A percentile compares a stretch with the other conserved stretches of the same genome.
These are phyloP conservation scores for Saccharomycopsis sp. DNA, from an alignment of 805 yeast species.

Conservation along the genomic window DNA sequence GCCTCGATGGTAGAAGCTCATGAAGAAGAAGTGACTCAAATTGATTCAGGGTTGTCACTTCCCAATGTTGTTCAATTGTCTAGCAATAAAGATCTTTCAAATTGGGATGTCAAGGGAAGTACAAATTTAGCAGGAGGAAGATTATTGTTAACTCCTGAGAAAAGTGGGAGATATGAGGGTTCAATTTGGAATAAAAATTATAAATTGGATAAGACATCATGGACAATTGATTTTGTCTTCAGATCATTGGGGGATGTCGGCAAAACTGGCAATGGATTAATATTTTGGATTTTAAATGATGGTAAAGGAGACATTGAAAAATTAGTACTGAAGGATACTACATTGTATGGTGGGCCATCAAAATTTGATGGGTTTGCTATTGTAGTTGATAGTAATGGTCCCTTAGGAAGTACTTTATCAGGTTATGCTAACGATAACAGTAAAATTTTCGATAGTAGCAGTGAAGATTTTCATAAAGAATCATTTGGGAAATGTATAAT, in stretches of 20 bases:
- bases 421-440: slow-evolving; percentile 58
- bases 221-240: slow-evolving; percentile 56
- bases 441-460: slow-evolving; percentile 26
- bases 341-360: slow-evolving; percentile 48
- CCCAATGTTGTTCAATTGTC: slow-evolving; percentile 17
- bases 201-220: slow-evolving; percentile 30
- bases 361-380: slow-evolving; percentile 59
- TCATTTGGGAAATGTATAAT: slow-evolving; percentile 52
- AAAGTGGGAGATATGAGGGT: slow-evolving; percentile 30
- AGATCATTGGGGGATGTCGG: slow-evolving; percentile 53
- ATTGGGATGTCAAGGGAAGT: slow-evolving; percentile 36
- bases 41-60: slow-evolving; percentile 16
- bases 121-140: slow-evolving; percentile 46
- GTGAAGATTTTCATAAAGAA: slow-evolving; percentile 26
- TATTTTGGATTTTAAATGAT: slow-evolving; percentile 47
- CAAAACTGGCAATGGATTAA: slow-evolving; percentile 46
- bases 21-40: not conserved
- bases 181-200: slow-evolving; percentile 37
- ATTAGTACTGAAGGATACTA: slow-evolving; percentile 25
- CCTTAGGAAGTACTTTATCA: slow-evolving; percentile 44
- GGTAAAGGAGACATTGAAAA: slow-evolving; percentile 23
- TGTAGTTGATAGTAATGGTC: slow-evolving; percentile 44
- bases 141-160: slow-evolving; percentile 41
- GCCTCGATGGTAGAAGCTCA: too few species aligned
- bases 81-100: slow-evolving; percentile 12